Percentiles rank a stretch among this genome's conserved stretches.
phyloP scores from a whole-genome alignment of 2,329 filamentous ascomycete genomes.

The Beauveria caledonica region DNA sequence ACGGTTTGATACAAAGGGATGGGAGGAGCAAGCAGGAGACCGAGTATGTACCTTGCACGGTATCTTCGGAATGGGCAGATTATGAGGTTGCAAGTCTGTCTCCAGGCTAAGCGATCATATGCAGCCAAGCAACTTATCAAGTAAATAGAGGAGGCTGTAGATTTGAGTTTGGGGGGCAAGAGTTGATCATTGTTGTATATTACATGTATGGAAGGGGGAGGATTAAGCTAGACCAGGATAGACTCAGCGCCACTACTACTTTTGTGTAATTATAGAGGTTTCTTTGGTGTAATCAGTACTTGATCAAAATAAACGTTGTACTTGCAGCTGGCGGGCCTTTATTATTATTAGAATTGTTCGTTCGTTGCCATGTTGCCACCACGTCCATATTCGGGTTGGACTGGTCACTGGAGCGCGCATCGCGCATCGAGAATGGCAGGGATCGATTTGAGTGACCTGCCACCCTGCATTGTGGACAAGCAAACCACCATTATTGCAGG shows the following conservation, averaged over 20 bases:
- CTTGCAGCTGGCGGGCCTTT: background rate
- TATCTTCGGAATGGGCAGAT: background rate
- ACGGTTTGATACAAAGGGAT: background rate
- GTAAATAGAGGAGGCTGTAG: background rate
- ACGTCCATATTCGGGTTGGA: background rate
- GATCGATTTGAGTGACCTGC: background rate
- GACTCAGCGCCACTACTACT: constrained; percentile 2
- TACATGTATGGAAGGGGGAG: background rate
- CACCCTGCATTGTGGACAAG: background rate
- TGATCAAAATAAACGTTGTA: background rate
- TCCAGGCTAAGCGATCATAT: background rate
- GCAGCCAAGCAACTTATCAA: background rate
- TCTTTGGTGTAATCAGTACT: background rate
- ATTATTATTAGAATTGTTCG: background rate
- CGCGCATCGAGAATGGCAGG: background rate
- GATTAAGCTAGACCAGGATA: constrained; percentile 10
- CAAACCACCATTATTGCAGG: background rate
- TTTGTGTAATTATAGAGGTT: background rate
- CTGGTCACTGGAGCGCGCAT: background rate
- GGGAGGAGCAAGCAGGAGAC: background rate
- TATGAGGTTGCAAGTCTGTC: background rate
- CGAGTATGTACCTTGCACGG: background rate
- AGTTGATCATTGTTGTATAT: background rate
- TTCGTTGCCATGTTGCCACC: background rate
- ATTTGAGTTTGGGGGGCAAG: background rate